Percentiles rank a stretch among this genome's conserved stretches.
These are phyloP conservation scores for Blastobotrys raffinosifermentans DNA, from an alignment of 1,139 yeast species.

Conservation along the genomic window DNA sequence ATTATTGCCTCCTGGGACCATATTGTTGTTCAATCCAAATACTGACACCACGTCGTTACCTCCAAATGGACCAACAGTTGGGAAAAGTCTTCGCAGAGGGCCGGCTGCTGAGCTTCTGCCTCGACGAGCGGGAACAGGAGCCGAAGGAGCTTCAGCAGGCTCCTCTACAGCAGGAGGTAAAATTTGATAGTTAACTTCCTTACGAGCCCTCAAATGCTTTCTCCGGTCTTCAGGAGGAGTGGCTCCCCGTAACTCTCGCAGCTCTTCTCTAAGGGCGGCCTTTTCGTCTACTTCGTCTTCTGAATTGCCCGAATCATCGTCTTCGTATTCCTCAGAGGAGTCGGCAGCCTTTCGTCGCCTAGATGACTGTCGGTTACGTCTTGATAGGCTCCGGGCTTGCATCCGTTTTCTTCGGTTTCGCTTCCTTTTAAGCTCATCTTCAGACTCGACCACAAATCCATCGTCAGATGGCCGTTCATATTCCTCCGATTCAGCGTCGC, in stretches of 20 bases:
- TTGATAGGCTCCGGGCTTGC: slow-evolving; percentile 13
- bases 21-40: slow-evolving; percentile 47
- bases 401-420: slow-evolving; percentile 14
- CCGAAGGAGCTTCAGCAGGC: slow-evolving; percentile 32
- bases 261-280: slow-evolving; percentile 42
- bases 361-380: slow-evolving; percentile 18
- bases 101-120: slow-evolving; percentile 17
- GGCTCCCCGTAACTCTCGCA: slow-evolving; percentile 45
- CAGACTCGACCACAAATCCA: slow-evolving; percentile 35
- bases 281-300: slow-evolving; percentile 21
- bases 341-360: slow-evolving; percentile 7
- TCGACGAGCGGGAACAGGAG: slow-evolving; percentile 23
- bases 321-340: slow-evolving; percentile 29
- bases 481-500: slow-evolving; percentile 20
- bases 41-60: slow-evolving; percentile 89
- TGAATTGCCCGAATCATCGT: slow-evolving; percentile 22
- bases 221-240: slow-evolving; percentile 45
- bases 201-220: slow-evolving; percentile 71
- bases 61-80: slow-evolving; percentile 32
- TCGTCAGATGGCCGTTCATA: slow-evolving; percentile 17
- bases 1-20: slow-evolving; percentile 36
- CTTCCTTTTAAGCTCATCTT: slow-evolving; percentile 26
- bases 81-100: slow-evolving; percentile 25
- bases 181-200: slow-evolving; percentile 72
- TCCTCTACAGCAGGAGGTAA: slow-evolving; percentile 70